Conservation (phyloP, 352 stramenopile species). For the Pythium plurisporium region DNA sequence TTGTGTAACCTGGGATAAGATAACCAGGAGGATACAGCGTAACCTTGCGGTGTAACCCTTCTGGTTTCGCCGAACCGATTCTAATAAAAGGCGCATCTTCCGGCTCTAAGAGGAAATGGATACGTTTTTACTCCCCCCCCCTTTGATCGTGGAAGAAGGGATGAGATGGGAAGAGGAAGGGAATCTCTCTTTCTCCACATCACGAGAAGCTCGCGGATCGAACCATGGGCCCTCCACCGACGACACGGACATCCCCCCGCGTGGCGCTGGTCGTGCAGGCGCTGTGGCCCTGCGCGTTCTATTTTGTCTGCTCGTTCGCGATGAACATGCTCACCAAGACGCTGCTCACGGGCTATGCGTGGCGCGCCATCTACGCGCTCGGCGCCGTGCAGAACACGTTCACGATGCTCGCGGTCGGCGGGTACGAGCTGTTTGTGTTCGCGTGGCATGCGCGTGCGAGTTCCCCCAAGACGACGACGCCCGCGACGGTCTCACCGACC, state of each 20-base stretch:
- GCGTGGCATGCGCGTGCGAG: not conserved
- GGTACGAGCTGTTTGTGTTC: conserved; percentile 20
- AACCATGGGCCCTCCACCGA: not conserved
- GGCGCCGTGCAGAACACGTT: conserved; percentile 62
- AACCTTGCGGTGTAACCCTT: no score
- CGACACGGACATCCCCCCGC: not conserved
- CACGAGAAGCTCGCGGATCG: no score
- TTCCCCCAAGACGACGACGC: not conserved
- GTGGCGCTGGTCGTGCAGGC: conserved; percentile 15
- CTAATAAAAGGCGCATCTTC: no score
- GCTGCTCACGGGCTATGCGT: conserved; percentile 58
- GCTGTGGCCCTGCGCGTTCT: conserved; percentile 62
- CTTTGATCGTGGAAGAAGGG: not conserved
- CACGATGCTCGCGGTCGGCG: conserved; percentile 38
- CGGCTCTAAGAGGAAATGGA: no score
- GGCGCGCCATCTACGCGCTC: conserved; percentile 54
- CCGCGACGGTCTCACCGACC: not conserved
- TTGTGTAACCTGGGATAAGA: no score
- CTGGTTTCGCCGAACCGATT: no score
- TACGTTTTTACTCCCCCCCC: no score
- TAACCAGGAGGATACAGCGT: no score
- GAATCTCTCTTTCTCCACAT: no score
- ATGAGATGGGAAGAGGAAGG: no score
- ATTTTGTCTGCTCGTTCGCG: conserved; percentile 58
- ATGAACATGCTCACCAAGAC: conserved; percentile 82